Evolutionary conservation across 2,329 filamentous ascomycete species (phyloP), one percentile per base, ranked within the genome.

Genomic region (Penicillium occitanis): DNA sequence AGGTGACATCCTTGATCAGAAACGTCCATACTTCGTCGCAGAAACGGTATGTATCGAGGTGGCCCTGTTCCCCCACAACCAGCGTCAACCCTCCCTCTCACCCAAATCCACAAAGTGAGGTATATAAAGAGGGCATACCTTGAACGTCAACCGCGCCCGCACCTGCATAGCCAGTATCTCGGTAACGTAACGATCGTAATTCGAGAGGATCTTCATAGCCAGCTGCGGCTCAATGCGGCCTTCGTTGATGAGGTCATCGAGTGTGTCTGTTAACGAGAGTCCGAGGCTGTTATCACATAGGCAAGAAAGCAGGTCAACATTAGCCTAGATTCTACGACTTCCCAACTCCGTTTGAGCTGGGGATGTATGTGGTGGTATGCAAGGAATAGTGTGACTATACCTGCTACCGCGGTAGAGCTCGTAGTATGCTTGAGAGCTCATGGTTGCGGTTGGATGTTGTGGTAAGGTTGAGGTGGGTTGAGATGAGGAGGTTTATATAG

Each of bases 1-100:
- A 98, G n/a, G 90, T 93, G 65, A 98, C 93, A 71, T 98, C 95
- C 81, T 97, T 97, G 81, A 99, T 96, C 66, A 99, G 87, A 79
- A 99, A 99, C 1, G 95, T 99, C 95, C 95, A 99, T 67, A 99
- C 95, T 82, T 99, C 95, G 81, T 99, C 95, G 83, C 95, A 99
- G 86, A 99, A 99, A 72, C 95, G 91, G 83, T 99, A 99, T 17
- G 95, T 98, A 78, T 98, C 93, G 69, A 99, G 89, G 76, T 96
- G 95, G 58, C 95, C 95, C 94, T 97, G 6, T 30, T 30, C 30
- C 8, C 8, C 25, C 17, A 35, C 14, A 64, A 63, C 30, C 28
- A 30, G 28, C 7, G 30, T 33, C 30, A 33, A 33, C 30, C 30
- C 30, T 33, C 7, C 30, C 30, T 25, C 7, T 10, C 61, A 19